Evolutionary conservation across 495 filamentous ascomycete species (phyloP), one percentile per base, ranked within the genome.

Genomic region (Xylaria scruposa): DNA sequence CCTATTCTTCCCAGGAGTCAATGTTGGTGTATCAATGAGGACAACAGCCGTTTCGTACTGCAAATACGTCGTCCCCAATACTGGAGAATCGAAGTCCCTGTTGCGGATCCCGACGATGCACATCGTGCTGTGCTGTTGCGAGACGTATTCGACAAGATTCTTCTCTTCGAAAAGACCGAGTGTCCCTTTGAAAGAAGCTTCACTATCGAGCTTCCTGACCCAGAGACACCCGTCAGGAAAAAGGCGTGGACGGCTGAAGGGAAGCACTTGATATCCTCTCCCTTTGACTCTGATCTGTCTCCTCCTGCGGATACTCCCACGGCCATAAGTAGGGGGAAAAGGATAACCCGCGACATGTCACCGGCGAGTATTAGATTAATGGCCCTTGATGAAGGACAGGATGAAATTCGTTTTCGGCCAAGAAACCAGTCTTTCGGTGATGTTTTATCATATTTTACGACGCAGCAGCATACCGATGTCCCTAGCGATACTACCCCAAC

Each of bases 1-100:
- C 90, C 94, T 58, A 95, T 97, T 56, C 78, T 97, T 47, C 92
- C 93, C 12, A 96, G 92, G 79, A 95, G 92, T 24, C 93, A 96
- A 78, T 96, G 90, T 72, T 97, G 94, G 94, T 96, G 92, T 81
- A 93, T 97, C 26, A 93, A 97, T 78, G 91, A 92, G 56, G 89
- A 90, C 49, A 91, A 90, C 46, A 85, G 83, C 79, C 94, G 90
- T 71, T 97, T 96, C 75, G 91, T 96, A 7, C 76, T 97, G 71
- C 91, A 93, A 67, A 92, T 96, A 64, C 87, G 93, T 42, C 86
- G 90, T 36, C 89, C 94, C 19, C 90, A 91, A 59, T 97, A 94
- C 77, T 97, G 95, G 85, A 90, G 94, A 54, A 96, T 97, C 74
- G 94, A 97, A 74, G 78, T 97, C 9, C 92, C 94, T 2, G 84